phyloP scores from a whole-genome alignment of 352 stramenopile genomes.

The Saprolegnia diclina region DNA sequence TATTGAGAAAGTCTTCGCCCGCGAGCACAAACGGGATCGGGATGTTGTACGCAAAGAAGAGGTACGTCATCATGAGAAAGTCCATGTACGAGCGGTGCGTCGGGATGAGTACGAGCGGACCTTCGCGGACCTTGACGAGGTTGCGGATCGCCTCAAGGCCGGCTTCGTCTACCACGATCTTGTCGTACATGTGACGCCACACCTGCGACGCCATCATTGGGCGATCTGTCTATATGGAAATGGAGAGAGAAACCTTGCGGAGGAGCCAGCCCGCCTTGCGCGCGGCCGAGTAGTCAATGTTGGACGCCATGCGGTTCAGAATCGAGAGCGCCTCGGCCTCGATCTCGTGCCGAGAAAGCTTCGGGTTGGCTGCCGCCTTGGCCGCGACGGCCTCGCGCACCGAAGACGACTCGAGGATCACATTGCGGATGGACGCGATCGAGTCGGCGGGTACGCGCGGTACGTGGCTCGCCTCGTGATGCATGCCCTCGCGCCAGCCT shows the following conservation, averaged over 20 bases:
- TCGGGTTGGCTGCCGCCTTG: conserved; percentile 31
- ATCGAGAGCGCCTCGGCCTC: conserved; percentile 55
- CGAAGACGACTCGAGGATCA: conserved; percentile 52
- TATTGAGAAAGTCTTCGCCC: conserved; percentile 72
- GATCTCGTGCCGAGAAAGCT: conserved; percentile 40
- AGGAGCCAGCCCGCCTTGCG: conserved; percentile 74
- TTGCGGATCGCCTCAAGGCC: conserved; percentile 65
- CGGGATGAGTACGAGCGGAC: conserved; percentile 74
- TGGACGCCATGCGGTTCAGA: conserved; percentile 66
- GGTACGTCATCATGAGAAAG: conserved; percentile 81
- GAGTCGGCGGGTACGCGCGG: conserved; percentile 60
- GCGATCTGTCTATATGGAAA: no score
- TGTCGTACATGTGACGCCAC: conserved; percentile 79
- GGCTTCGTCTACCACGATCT: conserved; percentile 79
- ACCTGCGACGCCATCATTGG: no score
- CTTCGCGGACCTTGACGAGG: conserved; percentile 41
- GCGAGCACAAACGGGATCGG: conserved; percentile 76
- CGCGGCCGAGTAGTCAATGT: conserved; percentile 69
- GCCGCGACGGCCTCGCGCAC: conserved; percentile 55
- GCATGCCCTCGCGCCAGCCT: conserved; percentile 78
- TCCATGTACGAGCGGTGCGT: conserved; percentile 83
- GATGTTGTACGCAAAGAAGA: conserved; percentile 86
- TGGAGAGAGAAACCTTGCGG: conserved; percentile 40
- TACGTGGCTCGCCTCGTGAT: conserved; percentile 83
- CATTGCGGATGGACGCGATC: conserved; percentile 56